Conservation (phyloP, 1,284 basidiomycete genomes). For the Cutaneotrichosporon daszewskae region DNA sequence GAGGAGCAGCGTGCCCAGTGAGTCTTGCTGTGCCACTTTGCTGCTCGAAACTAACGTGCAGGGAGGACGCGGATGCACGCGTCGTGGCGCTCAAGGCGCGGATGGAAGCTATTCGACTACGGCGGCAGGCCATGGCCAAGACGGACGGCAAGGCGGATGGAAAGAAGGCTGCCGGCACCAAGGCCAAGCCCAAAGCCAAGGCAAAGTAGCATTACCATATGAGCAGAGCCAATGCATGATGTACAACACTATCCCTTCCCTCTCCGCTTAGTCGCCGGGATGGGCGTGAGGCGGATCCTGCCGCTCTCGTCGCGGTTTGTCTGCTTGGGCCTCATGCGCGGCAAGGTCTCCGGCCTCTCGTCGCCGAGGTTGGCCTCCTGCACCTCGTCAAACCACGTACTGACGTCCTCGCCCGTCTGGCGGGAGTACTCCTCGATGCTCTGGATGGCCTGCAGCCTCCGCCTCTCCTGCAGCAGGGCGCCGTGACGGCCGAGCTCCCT, state of each 20-base stretch:
- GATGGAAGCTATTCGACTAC: conserved; percentile 44
- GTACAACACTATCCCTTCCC: too few species aligned
- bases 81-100: conserved; percentile 42
- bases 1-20: conserved; percentile 48
- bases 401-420: conserved; percentile 29
- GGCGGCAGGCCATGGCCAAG: too few species aligned
- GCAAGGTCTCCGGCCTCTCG: not conserved
- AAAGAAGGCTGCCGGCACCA: too few species aligned
- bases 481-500: not conserved
- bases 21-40: conserved; percentile 23
- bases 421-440: conserved; percentile 22
- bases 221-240: conserved; percentile 1
- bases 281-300: conserved; percentile 4
- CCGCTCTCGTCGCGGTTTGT: not conserved
- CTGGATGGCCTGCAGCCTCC: conserved; percentile 18
- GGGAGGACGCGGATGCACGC: conserved; percentile 47
- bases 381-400: conserved; percentile 24
- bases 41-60: conserved; percentile 12
- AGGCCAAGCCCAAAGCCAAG: not conserved
- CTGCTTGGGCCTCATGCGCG: not conserved
- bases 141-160: too few species aligned
- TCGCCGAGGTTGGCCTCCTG: not conserved
- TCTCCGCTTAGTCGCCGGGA: not conserved
- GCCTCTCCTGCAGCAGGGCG: conserved; percentile 13
- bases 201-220: not conserved